A percentile compares a stretch with the other conserved stretches of the same genome.
phyloP scores from a whole-genome alignment of 2,329 filamentous ascomycete genomes.

The Chaetomiaceae sp. region DNA sequence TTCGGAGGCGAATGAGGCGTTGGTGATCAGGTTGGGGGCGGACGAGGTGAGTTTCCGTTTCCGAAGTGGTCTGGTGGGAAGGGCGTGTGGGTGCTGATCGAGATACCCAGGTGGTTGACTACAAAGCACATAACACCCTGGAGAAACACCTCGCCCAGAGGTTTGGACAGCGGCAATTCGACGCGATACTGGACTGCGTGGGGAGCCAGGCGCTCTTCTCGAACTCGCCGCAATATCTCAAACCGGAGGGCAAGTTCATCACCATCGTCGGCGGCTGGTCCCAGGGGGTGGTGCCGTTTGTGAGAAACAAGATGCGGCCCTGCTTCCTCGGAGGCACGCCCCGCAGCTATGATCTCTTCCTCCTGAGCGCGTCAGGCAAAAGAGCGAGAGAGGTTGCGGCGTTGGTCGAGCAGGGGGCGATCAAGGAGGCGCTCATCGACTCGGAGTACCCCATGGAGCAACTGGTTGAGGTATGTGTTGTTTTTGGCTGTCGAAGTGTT shows the following conservation, averaged over 20 bases:
- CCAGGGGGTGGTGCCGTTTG: constrained; percentile 28
- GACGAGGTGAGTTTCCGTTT: constrained; percentile 36
- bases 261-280: constrained; percentile 32
- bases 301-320: constrained; percentile 32
- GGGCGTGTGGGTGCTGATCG: neutral
- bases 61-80: neutral
- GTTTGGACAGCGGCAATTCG: constrained; percentile 30
- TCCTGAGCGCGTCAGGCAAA: constrained; percentile 27
- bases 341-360: constrained; percentile 30
- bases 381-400: constrained; percentile 27
- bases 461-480: constrained; percentile 25
- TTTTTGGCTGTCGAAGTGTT: neutral
- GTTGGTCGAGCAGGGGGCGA: constrained; percentile 27
- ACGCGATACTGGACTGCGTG: constrained; percentile 46
- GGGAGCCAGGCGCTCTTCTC: constrained; percentile 44
- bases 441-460: constrained; percentile 31
- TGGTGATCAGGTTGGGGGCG: constrained; percentile 44
- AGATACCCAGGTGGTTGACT: constrained; percentile 39
- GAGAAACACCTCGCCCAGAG: constrained; percentile 31
- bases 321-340: constrained; percentile 31
- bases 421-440: constrained; percentile 30
- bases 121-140: constrained; percentile 35
- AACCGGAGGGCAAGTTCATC: constrained; percentile 33
- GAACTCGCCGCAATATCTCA: constrained; percentile 37
- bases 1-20: constrained; percentile 40